Conservation (phyloP, 306 rosid species). For the Begonia loranthoides region DNA sequence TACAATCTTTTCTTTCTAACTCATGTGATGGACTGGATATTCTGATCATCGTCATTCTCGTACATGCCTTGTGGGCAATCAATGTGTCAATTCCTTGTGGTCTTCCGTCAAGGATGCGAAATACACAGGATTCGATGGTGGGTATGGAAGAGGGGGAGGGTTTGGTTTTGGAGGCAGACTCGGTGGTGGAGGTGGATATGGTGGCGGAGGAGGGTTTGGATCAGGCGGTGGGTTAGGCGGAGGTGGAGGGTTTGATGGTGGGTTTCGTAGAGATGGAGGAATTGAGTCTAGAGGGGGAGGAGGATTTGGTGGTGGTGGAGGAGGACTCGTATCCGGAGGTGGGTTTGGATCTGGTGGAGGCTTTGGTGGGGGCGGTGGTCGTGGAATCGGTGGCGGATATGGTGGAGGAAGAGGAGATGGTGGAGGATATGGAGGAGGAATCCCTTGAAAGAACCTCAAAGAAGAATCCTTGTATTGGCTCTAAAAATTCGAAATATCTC, state of each 20-base stretch:
- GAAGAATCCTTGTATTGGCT: too few species aligned
- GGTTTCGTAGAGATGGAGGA: neutral
- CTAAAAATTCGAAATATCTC: too few species aligned
- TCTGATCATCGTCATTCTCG: too few species aligned
- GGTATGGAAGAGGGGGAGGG: neutral
- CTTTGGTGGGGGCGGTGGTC: conserved; percentile 19
- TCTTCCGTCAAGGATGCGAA: too few species aligned
- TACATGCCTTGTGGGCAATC: too few species aligned
- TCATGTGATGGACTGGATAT: too few species aligned
- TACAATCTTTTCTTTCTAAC: too few species aligned
- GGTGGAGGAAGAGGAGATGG: conserved; percentile 3
- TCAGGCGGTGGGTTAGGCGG: neutral
- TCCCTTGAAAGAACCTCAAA: too few species aligned
- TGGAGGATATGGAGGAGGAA: neutral
- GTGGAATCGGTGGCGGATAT: conserved; percentile 6
- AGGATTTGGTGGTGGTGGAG: conserved; percentile 11
- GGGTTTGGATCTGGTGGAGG: conserved; percentile 17
- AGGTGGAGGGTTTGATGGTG: neutral
- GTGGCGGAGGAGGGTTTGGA: neutral
- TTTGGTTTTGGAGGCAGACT: neutral
- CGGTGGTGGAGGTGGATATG: neutral
- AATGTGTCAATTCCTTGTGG: too few species aligned
- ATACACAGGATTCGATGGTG: neutral
- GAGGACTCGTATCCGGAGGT: conserved; percentile 7
- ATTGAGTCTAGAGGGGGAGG: conserved; percentile 4